Base-by-base conservation (phyloP, 2,329 filamentous ascomycete species). In the Sporothrix luriei region DNA sequence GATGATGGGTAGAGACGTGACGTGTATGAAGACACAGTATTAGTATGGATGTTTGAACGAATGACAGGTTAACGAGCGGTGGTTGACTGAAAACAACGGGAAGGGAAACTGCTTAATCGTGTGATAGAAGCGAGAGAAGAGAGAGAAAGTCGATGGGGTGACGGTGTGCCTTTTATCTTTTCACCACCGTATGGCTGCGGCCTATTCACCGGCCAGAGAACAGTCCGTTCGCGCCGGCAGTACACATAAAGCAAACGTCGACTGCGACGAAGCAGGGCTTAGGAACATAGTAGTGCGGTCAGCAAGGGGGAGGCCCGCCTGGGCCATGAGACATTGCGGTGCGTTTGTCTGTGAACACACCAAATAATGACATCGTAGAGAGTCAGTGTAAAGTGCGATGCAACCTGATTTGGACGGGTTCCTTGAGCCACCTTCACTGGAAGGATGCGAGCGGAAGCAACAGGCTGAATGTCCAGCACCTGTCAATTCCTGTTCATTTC, bases 61-160 rank as follows among this genome's bases (percentile, higher is more conserved):
- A 46, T 66, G 68, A 69, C 61, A 24, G 26, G 33, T 43, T 62
- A 70, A 61, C 67, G 67, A 68, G 67, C 43, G 67, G 10, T 26
- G 3, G 55, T 52, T 46, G 54, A 48, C 26, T 38, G 26, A 59
- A 26, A 24, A 40, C 54, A 61, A n/a, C 16, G 29, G 51, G 11
- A 16, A 67, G 33, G 19, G 19, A 68, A 51, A 24, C 26, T 24
- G 51, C 21, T 21, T 49, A 19, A 51, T 51, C 13, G 14, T 26
- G 13, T 46, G n/a, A 16, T 29, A 59, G 29, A 49, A 62, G 40
- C 7, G 24, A 62, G 29, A 48, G 48, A 52, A 52, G 26, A 59
- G 24, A 51, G n/a, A 68, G 33, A 51, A 40, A 26, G 24, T 5
- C 10, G 14, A 14, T 16, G 21, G 19, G 9, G 65, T 55, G 51